phyloP scores from a whole-genome alignment of 495 filamentous ascomycete species.

The Penicillium crystallinum region DNA sequence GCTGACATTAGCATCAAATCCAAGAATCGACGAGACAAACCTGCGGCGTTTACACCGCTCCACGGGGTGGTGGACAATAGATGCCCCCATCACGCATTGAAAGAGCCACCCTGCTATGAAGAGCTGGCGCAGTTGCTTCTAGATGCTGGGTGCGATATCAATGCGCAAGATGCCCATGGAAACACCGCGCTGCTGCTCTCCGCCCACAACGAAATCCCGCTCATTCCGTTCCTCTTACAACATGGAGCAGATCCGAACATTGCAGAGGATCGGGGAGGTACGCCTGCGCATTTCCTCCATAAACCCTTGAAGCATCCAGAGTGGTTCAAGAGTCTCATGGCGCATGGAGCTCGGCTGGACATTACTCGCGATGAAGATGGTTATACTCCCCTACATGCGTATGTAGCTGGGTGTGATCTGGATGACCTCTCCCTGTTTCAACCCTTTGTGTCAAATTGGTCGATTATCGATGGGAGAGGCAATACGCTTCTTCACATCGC shows the following conservation, averaged over 20 bases:
- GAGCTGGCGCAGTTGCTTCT: neutral
- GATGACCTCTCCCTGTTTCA: conserved; percentile 8
- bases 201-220: neutral
- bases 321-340: conserved; percentile 3
- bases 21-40: neutral
- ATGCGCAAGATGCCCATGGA: conserved; percentile 1
- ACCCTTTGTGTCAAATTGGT: conserved; percentile 13
- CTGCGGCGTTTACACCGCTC: neutral
- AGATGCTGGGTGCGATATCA: conserved; percentile 2
- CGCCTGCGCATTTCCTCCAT: neutral
- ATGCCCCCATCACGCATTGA: neutral
- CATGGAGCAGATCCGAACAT: conserved; percentile 2
- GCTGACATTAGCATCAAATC: neutral
- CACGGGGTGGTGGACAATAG: neutral
- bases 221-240: neutral
- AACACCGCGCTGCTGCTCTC: neutral
- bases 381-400: neutral
- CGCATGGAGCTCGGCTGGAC: neutral
- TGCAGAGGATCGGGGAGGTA: neutral
- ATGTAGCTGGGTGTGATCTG: neutral
- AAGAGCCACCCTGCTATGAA: neutral
- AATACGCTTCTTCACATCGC: conserved; percentile 24
- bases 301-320: neutral
- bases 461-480: conserved; percentile 6
- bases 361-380: neutral